These are phyloP conservation scores for Geotrichum restrictum DNA, from an alignment of 1,139 yeast genomes.

Conservation along the genomic window DNA sequence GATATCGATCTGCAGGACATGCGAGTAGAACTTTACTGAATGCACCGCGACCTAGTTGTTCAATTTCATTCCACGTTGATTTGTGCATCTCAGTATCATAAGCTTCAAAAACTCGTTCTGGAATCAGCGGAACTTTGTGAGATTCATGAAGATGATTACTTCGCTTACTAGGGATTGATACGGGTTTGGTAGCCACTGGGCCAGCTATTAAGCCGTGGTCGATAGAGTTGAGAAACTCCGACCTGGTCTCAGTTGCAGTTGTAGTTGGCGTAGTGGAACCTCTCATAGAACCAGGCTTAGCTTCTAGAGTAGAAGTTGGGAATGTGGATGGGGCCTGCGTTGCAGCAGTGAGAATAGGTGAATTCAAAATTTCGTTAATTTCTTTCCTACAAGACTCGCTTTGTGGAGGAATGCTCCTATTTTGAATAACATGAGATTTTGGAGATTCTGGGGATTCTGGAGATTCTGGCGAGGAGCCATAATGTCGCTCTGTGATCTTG, in stretches of 20 bases:
- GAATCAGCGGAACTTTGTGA: not conserved
- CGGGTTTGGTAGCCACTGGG: constrained; percentile 1
- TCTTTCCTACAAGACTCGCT: not conserved
- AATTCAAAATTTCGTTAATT: constrained; percentile 1
- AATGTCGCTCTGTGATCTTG: constrained; percentile 6
- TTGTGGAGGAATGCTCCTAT: not conserved
- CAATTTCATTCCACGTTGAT: constrained; percentile 37
- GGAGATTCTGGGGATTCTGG: not conserved
- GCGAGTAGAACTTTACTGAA: constrained; percentile 42
- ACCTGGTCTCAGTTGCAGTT: constrained; percentile 1
- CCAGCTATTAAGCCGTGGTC: not conserved
- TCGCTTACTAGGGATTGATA: not conserved
- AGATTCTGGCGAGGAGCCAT: not conserved
- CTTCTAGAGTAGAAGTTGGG: too few relatives aligned
- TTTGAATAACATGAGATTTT: not conserved
- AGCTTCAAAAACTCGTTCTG: constrained; percentile 30
- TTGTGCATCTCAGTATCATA: constrained; percentile 29
- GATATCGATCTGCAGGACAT: constrained; percentile 31
- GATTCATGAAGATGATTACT: not conserved
- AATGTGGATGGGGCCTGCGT: not conserved
- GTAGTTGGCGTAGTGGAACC: not conserved
- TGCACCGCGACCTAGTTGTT: constrained; percentile 41
- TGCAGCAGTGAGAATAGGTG: constrained; percentile 9
- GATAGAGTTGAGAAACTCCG: not conserved
- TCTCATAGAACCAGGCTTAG: too few relatives aligned